These are phyloP conservation scores for Casaregolazyma lundiana DNA, from an alignment of 1,139 yeast species.

Conservation along the genomic window DNA sequence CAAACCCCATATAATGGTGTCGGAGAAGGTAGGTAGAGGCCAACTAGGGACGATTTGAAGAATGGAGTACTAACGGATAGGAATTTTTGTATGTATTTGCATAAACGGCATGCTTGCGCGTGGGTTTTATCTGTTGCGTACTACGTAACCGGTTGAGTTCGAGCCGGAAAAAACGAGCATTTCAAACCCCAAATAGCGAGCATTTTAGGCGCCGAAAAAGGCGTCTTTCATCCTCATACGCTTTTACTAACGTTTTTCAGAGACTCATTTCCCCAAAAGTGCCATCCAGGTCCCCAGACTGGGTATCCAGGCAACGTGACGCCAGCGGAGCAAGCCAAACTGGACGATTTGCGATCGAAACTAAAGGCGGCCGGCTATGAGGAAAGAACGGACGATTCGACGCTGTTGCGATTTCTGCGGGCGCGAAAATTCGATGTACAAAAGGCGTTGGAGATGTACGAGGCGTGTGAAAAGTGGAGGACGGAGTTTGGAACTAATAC, in stretches of 20 bases:
- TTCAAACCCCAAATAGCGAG: background rate
- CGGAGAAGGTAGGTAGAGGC: slow-evolving; percentile 13
- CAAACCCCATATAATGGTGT: slow-evolving; percentile 6
- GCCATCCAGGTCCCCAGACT: slow-evolving; percentile 57
- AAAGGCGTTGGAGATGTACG: slow-evolving; percentile 77
- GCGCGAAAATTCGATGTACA: slow-evolving; percentile 90
- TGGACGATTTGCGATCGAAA: slow-evolving; percentile 54
- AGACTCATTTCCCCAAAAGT: slow-evolving; percentile 57
- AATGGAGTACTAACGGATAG: slow-evolving; percentile 5
- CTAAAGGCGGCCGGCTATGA: slow-evolving; percentile 62
- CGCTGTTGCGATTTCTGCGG: slow-evolving; percentile 82
- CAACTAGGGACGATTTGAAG: background rate
- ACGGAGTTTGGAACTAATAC: slow-evolving; percentile 80
- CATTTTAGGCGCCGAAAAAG: background rate
- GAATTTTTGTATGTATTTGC: slow-evolving; percentile 13
- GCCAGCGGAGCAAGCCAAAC: slow-evolving; percentile 56
- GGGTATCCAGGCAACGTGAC: slow-evolving; percentile 85
- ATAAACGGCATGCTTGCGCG: background rate
- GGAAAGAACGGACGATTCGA: slow-evolving; percentile 82
- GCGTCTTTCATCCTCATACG: background rate
- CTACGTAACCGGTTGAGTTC: background rate
- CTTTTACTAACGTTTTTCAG: slow-evolving; percentile 12
- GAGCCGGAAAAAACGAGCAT: background rate
- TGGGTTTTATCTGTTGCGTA: background rate
- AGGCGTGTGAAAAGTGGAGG: slow-evolving; percentile 90